Conservation (phyloP, 1,139 yeast species). For the Dujonia santamariae region DNA sequence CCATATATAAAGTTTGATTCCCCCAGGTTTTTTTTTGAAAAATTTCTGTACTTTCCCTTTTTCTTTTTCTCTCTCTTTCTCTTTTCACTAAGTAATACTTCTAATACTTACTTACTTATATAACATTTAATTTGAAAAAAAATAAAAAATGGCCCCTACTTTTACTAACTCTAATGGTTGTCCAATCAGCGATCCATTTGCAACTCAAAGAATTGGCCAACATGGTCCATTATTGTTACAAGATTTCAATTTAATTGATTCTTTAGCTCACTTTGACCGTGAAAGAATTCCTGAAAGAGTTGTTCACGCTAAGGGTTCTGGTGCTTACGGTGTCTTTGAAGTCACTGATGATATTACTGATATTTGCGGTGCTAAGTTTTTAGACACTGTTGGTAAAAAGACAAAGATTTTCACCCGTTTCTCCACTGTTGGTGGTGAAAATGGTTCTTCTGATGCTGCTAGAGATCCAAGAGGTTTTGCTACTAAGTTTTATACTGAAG, state of each 20-base stretch:
- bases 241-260: slow-evolving; percentile 75
- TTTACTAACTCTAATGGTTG: slow-evolving; percentile 73
- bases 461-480: slow-evolving; percentile 92
- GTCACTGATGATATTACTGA: slow-evolving; percentile 82
- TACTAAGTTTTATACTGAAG: slow-evolving; percentile 80
- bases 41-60: too few relatives aligned
- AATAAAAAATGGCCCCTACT: slow-evolving; percentile 26
- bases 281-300: slow-evolving; percentile 90
- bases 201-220: slow-evolving; percentile 71
- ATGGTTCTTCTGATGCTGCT: slow-evolving; percentile 80
- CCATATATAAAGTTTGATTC: background rate
- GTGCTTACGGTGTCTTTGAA: slow-evolving; percentile 78
- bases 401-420: slow-evolving; percentile 73
- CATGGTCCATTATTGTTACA: slow-evolving; percentile 76
- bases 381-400: slow-evolving; percentile 72
- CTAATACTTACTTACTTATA: background rate
- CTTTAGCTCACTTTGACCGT: slow-evolving; percentile 79
- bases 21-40: background rate
- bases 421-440: slow-evolving; percentile 88
- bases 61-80: background rate
- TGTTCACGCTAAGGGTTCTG: slow-evolving; percentile 89
- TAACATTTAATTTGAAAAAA: background rate
- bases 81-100: background rate
- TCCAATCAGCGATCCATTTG: slow-evolving; percentile 66
- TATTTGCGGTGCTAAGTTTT: slow-evolving; percentile 66